Base-by-base conservation (phyloP, 2,329 filamentous ascomycete species). In the Leptodontidium sp. region DNA sequence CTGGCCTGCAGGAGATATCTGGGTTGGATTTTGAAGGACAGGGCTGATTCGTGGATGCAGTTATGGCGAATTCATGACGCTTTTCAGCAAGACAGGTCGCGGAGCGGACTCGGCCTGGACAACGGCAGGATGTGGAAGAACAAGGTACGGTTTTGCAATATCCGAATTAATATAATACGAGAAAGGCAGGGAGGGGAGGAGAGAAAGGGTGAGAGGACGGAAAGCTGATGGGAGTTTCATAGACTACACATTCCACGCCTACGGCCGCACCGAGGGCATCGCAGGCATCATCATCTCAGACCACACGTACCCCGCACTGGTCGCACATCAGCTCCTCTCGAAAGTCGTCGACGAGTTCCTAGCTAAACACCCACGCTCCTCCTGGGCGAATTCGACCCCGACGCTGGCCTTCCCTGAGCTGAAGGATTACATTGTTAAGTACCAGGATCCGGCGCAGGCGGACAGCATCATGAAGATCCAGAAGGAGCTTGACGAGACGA, bases 391-490 rank as follows among this genome's bases (percentile, higher is more conserved):
- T 76, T 80, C 86, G 77, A 84, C 76, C 75, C 84, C 83, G 67
- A 82, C 81, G 65, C 82, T 93, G 64, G 78, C 84, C 24, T 91
- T 94, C 79, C 91, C 92, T 53, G 87, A 91, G 78, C 86, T 98
- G 66, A 90, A 93, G 80, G 91, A 93, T 52, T 97, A 97, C 81
- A 86, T 92, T 62, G 78, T 81, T 50, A 90, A 91, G 74, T 79
- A 78, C 52, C 77, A 79, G 83, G 92, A 98, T 80, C 94, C 95
- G 14, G 85, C 90, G 77, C 88, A 97, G 82, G 94, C 93, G 74
- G 94, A 97, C 83, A 95, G 91, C 81, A 97, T 98, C 79, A 88
- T 93, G 85, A 94, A 93, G 86, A 98, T 99, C 77, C 95, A 98
- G 82, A 92, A 93, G 83, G 94, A 99, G 84, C 86, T 99, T 70